Conservation (phyloP, 257 asterid species). For the Solanum tarijense region DNA sequence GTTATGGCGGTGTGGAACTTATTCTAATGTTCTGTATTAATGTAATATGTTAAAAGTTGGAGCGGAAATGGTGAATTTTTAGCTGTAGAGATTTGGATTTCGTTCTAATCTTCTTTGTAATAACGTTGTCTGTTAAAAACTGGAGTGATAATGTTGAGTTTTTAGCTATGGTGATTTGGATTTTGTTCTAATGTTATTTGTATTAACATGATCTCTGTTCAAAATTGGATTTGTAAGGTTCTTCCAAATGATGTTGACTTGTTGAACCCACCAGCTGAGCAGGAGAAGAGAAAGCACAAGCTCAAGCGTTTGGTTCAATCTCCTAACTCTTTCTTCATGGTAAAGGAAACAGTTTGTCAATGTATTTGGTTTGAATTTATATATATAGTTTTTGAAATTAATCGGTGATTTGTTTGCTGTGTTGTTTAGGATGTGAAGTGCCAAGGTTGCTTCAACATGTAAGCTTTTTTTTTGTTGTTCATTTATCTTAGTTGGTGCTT, state of each 20-base stretch:
- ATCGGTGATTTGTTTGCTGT: not conserved
- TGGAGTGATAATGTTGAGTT: not conserved
- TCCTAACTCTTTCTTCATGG: constrained; percentile 24
- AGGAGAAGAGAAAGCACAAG: constrained; percentile 21
- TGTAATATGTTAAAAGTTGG: not conserved
- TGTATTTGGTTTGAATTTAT: not conserved
- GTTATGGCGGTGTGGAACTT: not conserved
- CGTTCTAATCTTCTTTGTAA: not conserved
- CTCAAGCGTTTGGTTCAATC: constrained; percentile 22
- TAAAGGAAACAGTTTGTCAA: not conserved
- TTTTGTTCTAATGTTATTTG: not conserved
- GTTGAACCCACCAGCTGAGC: constrained; percentile 15
- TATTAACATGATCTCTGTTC: not conserved
- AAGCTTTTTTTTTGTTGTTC: not conserved
- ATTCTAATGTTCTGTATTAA: not conserved
- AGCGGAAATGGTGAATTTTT: not conserved
- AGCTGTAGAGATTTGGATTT: not conserved
- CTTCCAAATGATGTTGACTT: constrained; percentile 22
- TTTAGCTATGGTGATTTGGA: not conserved
- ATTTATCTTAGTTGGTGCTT: not conserved
- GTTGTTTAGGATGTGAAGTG: constrained; percentile 22
- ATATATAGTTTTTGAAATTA: not conserved
- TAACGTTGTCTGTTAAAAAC: not conserved
- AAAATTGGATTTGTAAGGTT: not conserved
- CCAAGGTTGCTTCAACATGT: constrained; percentile 29